phyloP scores from a whole-genome alignment of 2,329 filamentous ascomycete genomes.

The Pseudogymnoascus sp. region DNA sequence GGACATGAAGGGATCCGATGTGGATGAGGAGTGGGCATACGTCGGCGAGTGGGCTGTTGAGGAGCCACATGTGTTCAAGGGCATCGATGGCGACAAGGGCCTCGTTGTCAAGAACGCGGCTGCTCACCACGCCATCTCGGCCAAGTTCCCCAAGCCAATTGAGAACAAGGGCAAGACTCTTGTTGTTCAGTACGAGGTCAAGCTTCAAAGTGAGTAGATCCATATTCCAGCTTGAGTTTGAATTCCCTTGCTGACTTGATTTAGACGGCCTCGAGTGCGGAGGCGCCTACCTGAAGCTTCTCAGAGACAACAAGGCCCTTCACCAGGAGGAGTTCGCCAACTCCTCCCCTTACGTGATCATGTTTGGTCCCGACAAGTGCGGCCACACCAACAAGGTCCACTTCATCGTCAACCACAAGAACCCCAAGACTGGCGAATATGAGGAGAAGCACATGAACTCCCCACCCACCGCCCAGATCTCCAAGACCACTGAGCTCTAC shows the following conservation, averaged over 20 bases:
- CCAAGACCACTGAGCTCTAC: conserved; percentile 92
- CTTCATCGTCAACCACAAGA: conserved; percentile 99
- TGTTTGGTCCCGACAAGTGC: conserved; percentile 99
- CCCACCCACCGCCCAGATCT: conserved; percentile 78
- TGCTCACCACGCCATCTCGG: conserved; percentile 97
- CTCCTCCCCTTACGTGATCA: conserved; percentile 95
- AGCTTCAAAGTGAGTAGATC: conserved; percentile 78
- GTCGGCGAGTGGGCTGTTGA: conserved; percentile 95
- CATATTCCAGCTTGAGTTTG: not conserved
- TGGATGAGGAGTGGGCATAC: conserved; percentile 91
- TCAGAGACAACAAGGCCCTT: conserved; percentile 94
- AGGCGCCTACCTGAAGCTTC: conserved; percentile 98
- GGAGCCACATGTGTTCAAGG: conserved; percentile 84
- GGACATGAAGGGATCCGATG: conserved; percentile 64
- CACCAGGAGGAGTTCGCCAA: conserved; percentile 98
- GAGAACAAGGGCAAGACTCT: conserved; percentile 96
- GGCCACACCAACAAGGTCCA: conserved; percentile 96
- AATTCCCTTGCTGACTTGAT: conserved; percentile 30
- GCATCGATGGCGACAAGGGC: conserved; percentile 91
- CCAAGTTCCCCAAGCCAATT: conserved; percentile 94
- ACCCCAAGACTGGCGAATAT: conserved; percentile 98
- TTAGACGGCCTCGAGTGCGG: conserved; percentile 91
- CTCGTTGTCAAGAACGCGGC: conserved; percentile 97
- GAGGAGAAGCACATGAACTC: conserved; percentile 97
- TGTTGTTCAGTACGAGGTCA: conserved; percentile 98